Base-by-base conservation (phyloP, 495 filamentous ascomycete species). In the Paragyromitra xinjiangensis region DNA sequence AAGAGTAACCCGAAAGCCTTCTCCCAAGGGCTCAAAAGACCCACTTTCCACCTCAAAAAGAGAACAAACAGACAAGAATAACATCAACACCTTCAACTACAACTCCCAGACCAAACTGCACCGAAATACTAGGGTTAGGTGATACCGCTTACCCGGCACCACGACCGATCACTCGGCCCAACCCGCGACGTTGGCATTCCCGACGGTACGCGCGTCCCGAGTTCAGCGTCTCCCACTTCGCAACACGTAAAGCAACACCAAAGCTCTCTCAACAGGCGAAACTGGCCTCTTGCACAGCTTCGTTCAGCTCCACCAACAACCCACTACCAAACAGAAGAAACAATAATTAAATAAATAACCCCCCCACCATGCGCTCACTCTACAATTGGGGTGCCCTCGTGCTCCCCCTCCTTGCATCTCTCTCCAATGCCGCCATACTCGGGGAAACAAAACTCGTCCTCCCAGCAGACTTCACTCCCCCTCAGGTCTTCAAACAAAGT, bases 401-500 rank as follows among this genome's bases (percentile, higher is more conserved):
- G 26, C 61, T 77, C 19, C 75, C 65, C n/a, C 67, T 78, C 1
- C n/a, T 71, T 24, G 53, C 62, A 1, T 79, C 77, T 58, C 53
- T 79, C 26, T 58, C 68, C 26, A 44, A 50, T 34, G 34, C 76
- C 19, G 59, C 75, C 1, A 37, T 26, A 58, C 53, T 37, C 29
- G 67, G 48, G 5, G 77, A 40, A 39, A 37, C 62, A 22, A 66
- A 75, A 61, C 64, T 71, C 19, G 85, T 87, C 75, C 88, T 94
- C 19, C 88, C 91, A 37, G 83, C 86, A 80, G 89, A 88, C 62
- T 97, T 97, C 87, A 94, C 89, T 84, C 94, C 95, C 48, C 90
- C 94, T 14, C 92, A 92, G 82, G 92, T 93, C 56, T 99, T 96
- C 85, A 92, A 93, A 84, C 97, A 98, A 84, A 87, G 88, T 78